Evolutionary conservation across 2,329 filamentous ascomycete species (phyloP).

Genomic region (Aspergillus oerlinghausenensis): DNA sequence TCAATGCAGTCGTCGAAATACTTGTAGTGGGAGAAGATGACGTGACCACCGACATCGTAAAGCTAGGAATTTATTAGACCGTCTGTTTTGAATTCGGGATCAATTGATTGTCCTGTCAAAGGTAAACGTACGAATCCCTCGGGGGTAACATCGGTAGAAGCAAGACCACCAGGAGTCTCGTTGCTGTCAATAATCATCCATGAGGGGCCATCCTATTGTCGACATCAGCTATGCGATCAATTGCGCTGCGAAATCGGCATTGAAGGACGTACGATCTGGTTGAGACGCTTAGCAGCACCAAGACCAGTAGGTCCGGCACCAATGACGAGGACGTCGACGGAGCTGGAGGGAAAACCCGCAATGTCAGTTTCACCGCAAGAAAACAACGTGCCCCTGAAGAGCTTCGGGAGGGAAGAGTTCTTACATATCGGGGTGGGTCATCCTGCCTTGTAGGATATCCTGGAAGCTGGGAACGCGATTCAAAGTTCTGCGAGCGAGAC

Average conservation of each 20-base stretch:
- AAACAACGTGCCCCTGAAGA: constrained; percentile 3
- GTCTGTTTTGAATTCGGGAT: background rate
- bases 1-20: constrained; percentile 99
- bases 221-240: constrained; percentile 14
- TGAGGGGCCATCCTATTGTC: constrained; percentile 72
- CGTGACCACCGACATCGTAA: constrained; percentile 96
- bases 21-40: constrained; percentile 99
- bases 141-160: constrained; percentile 87
- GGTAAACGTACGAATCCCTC: constrained; percentile 85
- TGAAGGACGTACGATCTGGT: constrained; percentile 73
- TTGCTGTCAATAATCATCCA: constrained; percentile 95
- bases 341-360: constrained; percentile 48
- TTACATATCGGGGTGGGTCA: constrained; percentile 44
- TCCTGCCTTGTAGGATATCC: constrained; percentile 44
- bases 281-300: constrained; percentile 94
- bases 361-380: constrained; percentile 12
- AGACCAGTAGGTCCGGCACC: constrained; percentile 96
- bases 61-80: constrained; percentile 54
- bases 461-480: constrained; percentile 43
- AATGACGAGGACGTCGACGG: constrained; percentile 96
- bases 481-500: constrained; percentile 39
- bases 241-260: background rate
- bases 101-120: background rate
- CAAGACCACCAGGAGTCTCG: constrained; percentile 89
- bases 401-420: constrained; percentile 7